A percentile compares a stretch with the other conserved stretches of the same genome.
Conservation (phyloP, 257 asterid species). For the Marsdenia floribunda region DNA sequence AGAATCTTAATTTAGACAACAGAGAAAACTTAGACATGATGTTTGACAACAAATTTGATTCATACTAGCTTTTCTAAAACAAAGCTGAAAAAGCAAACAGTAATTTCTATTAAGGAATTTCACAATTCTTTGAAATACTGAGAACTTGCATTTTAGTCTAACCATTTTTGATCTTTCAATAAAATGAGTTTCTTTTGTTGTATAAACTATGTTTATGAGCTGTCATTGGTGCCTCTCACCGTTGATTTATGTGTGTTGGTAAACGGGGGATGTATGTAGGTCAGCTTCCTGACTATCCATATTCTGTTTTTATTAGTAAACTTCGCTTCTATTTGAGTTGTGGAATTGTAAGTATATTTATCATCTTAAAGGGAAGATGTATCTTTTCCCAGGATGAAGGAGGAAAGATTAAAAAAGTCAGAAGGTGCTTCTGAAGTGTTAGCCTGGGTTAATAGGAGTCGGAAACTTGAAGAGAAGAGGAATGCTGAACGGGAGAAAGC, state of each 20-base stretch:
- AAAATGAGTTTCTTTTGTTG: neutral
- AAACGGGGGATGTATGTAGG: neutral
- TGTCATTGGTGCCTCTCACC: neutral
- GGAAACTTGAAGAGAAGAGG: constrained; percentile 71
- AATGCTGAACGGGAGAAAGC: constrained; percentile 71
- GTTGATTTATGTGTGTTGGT: neutral
- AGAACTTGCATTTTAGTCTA: neutral
- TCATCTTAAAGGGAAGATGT: neutral
- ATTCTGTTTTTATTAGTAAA: neutral
- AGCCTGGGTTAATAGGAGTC: constrained; percentile 78
- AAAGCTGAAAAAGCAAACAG: neutral
- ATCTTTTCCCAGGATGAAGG: constrained; percentile 56
- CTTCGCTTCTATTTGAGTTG: neutral
- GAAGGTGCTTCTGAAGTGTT: constrained; percentile 77
- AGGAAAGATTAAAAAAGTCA: constrained; percentile 64
- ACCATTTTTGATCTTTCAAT: neutral
- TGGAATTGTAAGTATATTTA: neutral
- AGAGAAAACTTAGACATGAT: neutral
- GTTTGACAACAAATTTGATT: neutral
- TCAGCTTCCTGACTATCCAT: neutral
- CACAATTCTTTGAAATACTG: neutral
- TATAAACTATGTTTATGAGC: neutral
- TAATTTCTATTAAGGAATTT: neutral
- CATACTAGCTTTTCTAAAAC: neutral
- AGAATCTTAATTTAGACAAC: neutral